Conservation (phyloP, 441 rosid genomes). For the Erysimum pusillum region DNA sequence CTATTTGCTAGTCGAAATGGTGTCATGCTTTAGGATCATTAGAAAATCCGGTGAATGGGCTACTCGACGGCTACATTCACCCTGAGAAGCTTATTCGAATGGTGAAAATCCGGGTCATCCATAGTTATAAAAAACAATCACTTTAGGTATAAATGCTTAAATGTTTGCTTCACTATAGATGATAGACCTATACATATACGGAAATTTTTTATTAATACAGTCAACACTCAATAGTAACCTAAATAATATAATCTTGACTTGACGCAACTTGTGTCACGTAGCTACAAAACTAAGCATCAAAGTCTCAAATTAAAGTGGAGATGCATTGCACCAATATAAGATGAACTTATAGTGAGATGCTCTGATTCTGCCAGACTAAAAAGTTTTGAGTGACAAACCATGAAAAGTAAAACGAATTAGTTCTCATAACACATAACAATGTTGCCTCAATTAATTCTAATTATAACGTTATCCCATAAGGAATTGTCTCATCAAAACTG, state of each 20-base stretch:
- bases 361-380: constrained; percentile 21
- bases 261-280: constrained; percentile 26
- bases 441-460: neutral
- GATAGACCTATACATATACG: too few relatives aligned
- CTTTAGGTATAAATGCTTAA: too few relatives aligned
- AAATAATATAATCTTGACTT: constrained; percentile 19
- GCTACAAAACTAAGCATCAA: constrained; percentile 40
- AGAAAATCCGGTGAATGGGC: too few relatives aligned
- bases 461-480: neutral
- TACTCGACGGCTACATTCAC: too few relatives aligned
- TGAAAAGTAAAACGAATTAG: constrained; percentile 39
- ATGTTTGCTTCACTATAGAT: too few relatives aligned
- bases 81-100: too few relatives aligned
- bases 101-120: too few relatives aligned
- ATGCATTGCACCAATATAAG: constrained; percentile 31
- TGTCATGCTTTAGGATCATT: too few relatives aligned
- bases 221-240: constrained; percentile 11
- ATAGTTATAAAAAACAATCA: too few relatives aligned
- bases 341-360: constrained; percentile 23
- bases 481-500: constrained; percentile 34
- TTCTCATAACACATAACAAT: neutral
- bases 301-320: constrained; percentile 14
- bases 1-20: too few relatives aligned
- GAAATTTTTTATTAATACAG: neutral
- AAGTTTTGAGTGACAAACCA: constrained; percentile 22